Conservation (phyloP, 371 early-diverging fungal genomes). For the Actinomucor elegans region DNA sequence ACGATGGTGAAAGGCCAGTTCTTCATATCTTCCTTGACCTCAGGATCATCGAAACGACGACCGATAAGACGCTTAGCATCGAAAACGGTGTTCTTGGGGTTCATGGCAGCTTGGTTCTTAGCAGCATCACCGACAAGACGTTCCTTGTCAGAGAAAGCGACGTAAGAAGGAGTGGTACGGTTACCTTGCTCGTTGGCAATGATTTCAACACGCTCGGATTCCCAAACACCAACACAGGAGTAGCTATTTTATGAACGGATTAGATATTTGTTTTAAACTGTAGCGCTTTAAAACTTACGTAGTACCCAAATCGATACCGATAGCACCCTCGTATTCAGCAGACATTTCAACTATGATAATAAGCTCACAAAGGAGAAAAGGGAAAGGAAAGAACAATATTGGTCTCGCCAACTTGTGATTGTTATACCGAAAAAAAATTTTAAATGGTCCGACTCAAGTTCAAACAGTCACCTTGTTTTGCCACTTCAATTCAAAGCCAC, state of each 20-base stretch:
- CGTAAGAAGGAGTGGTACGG: conserved; percentile 91
- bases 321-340: conserved; percentile 71
- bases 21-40: conserved; percentile 89
- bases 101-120: conserved; percentile 84
- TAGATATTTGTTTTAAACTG: conserved; percentile 35
- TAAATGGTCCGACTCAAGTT: conserved; percentile 3
- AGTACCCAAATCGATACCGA: conserved; percentile 62
- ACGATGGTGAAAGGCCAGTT: conserved; percentile 87
- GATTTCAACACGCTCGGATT: conserved; percentile 74
- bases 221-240: conserved; percentile 75
- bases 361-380: conserved; percentile 22
- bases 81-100: conserved; percentile 88
- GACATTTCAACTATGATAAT: conserved; percentile 46
- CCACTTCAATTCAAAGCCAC: conserved; percentile 12
- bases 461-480: conserved; percentile 4
- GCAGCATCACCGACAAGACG: conserved; percentile 90
- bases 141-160: conserved; percentile 84
- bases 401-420: not conserved
- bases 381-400: conserved; percentile 8
- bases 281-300: conserved; percentile 16
- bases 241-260: conserved; percentile 67
- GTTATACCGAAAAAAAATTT: conserved; percentile 21
- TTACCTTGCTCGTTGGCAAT: conserved; percentile 91
- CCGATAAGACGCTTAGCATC: conserved; percentile 97
- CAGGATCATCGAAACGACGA: conserved; percentile 87